These are phyloP conservation scores for Cylindrotheca fusiformis DNA, from an alignment of 108 stramenopile genomes.

Conservation along the genomic window DNA sequence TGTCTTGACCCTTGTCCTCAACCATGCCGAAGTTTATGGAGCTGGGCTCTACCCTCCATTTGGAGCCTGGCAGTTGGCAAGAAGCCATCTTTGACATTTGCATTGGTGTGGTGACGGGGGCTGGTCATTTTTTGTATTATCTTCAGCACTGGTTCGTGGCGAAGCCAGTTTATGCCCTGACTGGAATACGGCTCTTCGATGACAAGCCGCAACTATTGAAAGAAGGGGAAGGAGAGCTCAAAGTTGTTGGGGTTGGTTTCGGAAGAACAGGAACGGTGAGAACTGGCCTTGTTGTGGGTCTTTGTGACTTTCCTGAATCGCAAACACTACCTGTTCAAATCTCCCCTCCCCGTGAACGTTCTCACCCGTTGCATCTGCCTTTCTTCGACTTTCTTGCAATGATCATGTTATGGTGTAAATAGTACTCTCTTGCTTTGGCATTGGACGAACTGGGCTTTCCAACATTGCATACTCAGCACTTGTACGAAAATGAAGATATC, in stretches of 20 bases:
- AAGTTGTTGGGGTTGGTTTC: conserved; percentile 80
- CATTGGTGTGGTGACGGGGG: conserved; percentile 33
- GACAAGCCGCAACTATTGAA: background rate
- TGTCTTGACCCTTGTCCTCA: no score
- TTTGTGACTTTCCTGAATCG: no score
- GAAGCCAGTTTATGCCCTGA: conserved; percentile 17
- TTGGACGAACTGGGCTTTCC: conserved; percentile 71
- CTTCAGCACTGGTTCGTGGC: conserved; percentile 6
- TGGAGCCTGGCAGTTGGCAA: conserved; percentile 38
- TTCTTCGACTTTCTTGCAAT: background rate
- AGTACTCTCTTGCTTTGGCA: conserved; percentile 73
- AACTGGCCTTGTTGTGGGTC: no score
- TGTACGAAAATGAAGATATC: conserved; percentile 64
- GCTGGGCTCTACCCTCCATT: conserved; percentile 21
- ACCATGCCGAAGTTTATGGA: conserved; percentile 31
- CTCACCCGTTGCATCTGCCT: background rate
- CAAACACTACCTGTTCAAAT: no score
- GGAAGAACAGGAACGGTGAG: conserved; percentile 78
- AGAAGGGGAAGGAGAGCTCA: conserved; percentile 30
- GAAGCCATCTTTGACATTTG: conserved; percentile 36
- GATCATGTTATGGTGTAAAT: no score
- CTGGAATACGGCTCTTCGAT: conserved; percentile 7
- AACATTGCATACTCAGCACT: conserved; percentile 78
- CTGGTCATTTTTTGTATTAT: conserved; percentile 20
- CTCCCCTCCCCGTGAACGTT: no score